Base-by-base conservation (phyloP, 177 flowering plant species). In the Vitis hybrid region DNA sequence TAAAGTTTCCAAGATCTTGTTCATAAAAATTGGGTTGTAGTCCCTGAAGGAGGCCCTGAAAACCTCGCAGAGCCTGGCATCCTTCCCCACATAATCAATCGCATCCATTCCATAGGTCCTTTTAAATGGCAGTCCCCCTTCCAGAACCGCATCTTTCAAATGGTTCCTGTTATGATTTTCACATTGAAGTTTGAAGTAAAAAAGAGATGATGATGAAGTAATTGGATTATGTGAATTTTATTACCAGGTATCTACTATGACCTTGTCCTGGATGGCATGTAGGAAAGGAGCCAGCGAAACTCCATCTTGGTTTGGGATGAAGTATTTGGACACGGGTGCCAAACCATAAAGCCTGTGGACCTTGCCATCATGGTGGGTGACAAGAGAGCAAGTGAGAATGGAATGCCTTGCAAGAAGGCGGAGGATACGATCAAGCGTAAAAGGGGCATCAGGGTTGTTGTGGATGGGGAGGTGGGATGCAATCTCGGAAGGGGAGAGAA, bases 71-170 rank as follows among this genome's bases (percentile, higher is more conserved):
- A 76, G 68, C 51, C 76, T 64, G 1, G 73, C 54, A 51, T 83
- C 80, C 32, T 19, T 75, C 1, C 74, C 70, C 9, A 50, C 55
- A 50, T 74, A 78, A 19, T 76, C 77, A 8, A 74, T 55, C 3
- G 64, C 59, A n/a, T 34, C 60, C 79, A 78, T 77, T 15, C 82
- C 86, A 60, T 83, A 51, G 4, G 59, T 79, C 64, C 54, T 78
- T 56, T 74, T 61, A 55, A 83, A 82, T 18, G 80, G 83, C 56
- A 69, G 2, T 15, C 71, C 73, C 3, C 84, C 77, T 59, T 73
- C 75, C 15, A 78, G 69, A 15, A 75, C 66, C 9, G 79, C 75
- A 67, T 78, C 77, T 71, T 75, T 70, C 30, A 72, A 30, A 18
- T 74, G 58, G 70, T 66, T 67, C 77, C 75, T 70, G 49, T 3